These are phyloP conservation scores for Panaeolus papilionaceus DNA, from an alignment of 768 basidiomycete species.

Conservation along the genomic window DNA sequence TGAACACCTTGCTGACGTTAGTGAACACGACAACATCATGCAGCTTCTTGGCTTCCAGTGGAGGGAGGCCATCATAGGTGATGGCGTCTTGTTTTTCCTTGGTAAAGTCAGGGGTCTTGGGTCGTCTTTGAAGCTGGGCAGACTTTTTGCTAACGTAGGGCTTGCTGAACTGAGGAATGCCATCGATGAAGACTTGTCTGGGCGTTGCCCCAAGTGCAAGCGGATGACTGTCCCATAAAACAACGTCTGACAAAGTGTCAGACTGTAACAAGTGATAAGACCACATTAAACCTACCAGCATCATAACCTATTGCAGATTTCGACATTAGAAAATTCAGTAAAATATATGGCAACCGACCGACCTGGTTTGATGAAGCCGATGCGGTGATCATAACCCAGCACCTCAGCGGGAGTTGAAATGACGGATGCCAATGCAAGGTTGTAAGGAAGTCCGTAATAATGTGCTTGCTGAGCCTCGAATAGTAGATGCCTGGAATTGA, in stretches of 20 bases:
- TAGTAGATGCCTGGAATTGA: slow-evolving; percentile 73
- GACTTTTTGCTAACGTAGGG: slow-evolving; percentile 61
- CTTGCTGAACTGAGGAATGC: slow-evolving; percentile 68
- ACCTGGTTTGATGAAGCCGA: slow-evolving; percentile 72
- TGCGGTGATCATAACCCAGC: slow-evolving; percentile 76
- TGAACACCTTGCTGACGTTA: slow-evolving; percentile 62
- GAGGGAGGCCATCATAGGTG: slow-evolving; percentile 69
- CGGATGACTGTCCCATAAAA: slow-evolving; percentile 82
- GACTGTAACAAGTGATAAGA: not conserved
- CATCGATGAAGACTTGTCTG: slow-evolving; percentile 85
- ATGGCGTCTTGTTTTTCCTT: slow-evolving; percentile 60
- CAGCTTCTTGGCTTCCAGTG: slow-evolving; percentile 52
- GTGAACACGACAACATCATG: slow-evolving; percentile 60
- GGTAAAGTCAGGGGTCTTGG: slow-evolving; percentile 64
- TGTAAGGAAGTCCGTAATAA: slow-evolving; percentile 70
- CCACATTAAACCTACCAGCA: slow-evolving; percentile 49
- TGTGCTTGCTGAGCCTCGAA: slow-evolving; percentile 82
- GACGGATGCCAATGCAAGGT: slow-evolving; percentile 72
- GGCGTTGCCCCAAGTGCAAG: slow-evolving; percentile 80
- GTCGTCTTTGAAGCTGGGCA: slow-evolving; percentile 52
- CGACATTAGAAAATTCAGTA: not conserved
- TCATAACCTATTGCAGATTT: slow-evolving; percentile 58
- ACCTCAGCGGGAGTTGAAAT: slow-evolving; percentile 75
- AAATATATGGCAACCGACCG: slow-evolving; percentile 7
- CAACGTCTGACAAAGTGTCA: slow-evolving; percentile 51